Conservation (phyloP, 2,329 filamentous ascomycete species). For the Hortaea sp. region DNA sequence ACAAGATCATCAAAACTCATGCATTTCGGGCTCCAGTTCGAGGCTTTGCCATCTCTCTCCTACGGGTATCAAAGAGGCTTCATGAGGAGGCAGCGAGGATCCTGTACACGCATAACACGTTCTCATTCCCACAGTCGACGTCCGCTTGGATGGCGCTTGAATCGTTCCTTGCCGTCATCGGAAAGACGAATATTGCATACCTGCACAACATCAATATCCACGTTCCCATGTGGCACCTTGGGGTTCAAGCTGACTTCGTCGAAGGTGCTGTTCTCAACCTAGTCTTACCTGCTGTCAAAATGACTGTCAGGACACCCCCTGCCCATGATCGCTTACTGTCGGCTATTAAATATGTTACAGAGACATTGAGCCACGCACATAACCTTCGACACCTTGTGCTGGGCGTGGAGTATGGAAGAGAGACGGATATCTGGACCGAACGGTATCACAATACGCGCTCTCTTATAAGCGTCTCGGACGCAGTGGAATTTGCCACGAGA, state of each 20-base stretch:
- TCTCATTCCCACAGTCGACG: constrained; percentile 9
- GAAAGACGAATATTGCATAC: constrained; percentile 4
- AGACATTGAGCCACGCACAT: background rate
- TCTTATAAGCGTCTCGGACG: constrained; percentile 6
- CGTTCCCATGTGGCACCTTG: constrained; percentile 10
- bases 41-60: constrained; percentile 8
- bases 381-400: constrained; percentile 5
- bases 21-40: constrained; percentile 6
- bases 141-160: constrained; percentile 13
- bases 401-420: constrained; percentile 8
- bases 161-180: constrained; percentile 11
- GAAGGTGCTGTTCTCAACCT: constrained; percentile 14
- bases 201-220: constrained; percentile 9
- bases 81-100: constrained; percentile 6
- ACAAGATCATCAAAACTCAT: constrained; percentile 9
- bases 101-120: constrained; percentile 12
- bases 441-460: constrained; percentile 5
- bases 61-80: constrained; percentile 7
- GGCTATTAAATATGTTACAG: constrained; percentile 6
- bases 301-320: constrained; percentile 9
- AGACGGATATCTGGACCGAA: constrained; percentile 9
- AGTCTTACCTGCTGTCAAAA: constrained; percentile 10
- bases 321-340: constrained; percentile 10
- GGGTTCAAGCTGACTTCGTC: constrained; percentile 8
- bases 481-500: constrained; percentile 7